phyloP scores from a whole-genome alignment of 225 moss, liverwort and hornwort genomes.

The Pseudisothecium myosuroides region DNA sequence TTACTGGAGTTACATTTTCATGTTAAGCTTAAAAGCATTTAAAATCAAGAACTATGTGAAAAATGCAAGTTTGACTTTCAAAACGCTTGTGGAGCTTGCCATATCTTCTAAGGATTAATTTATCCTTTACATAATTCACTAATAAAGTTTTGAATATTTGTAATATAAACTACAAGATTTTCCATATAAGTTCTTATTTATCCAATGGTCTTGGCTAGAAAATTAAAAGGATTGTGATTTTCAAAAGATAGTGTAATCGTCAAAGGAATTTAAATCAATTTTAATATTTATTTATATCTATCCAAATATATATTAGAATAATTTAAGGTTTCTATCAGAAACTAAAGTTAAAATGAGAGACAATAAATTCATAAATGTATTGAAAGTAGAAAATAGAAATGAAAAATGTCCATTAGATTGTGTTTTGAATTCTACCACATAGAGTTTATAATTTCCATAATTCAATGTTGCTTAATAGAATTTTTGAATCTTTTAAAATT shows the following conservation, averaged over 20 bases:
- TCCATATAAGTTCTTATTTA: neutral
- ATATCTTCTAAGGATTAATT: too few relatives aligned
- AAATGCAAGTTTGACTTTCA: too few relatives aligned
- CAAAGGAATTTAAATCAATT: neutral
- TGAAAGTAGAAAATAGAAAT: neutral
- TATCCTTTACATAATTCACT: neutral
- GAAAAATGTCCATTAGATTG: neutral
- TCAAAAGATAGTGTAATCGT: too few relatives aligned
- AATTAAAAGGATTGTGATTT: neutral
- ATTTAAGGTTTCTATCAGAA: neutral
- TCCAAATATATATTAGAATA: neutral
- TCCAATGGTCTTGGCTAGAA: accelerated
- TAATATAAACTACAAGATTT: neutral
- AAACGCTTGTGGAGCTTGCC: too few relatives aligned
- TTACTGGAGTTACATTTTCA: too few relatives aligned
- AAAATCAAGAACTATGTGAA: too few relatives aligned
- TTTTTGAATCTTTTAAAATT: neutral
- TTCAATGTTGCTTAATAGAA: neutral
- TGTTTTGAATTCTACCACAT: neutral
- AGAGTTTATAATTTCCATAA: neutral
- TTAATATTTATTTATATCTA: neutral
- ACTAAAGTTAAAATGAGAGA: neutral
- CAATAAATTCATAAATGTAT: neutral
- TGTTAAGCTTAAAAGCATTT: too few relatives aligned
- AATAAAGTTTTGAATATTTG: neutral